phyloP scores from a whole-genome alignment of 106 monocot genomes.

The Dendrobium catenatum region DNA sequence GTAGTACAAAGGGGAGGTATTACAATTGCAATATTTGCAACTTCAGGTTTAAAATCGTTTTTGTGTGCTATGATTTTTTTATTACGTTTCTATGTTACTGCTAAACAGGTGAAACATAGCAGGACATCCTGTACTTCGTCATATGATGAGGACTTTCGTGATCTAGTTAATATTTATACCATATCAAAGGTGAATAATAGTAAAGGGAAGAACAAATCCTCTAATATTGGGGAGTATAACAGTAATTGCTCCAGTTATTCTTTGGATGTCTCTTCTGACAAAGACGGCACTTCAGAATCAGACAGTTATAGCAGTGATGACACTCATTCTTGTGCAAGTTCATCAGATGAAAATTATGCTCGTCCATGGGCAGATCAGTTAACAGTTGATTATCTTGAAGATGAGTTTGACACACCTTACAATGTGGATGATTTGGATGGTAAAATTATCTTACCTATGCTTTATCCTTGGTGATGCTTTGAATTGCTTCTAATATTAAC shows the following conservation, averaged over 20 bases:
- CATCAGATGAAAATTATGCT: conserved; percentile 15
- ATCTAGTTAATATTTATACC: conserved; percentile 58
- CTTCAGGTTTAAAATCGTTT: no score
- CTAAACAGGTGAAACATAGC: conserved; percentile 73
- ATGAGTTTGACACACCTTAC: conserved; percentile 48
- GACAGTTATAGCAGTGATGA: conserved; percentile 14
- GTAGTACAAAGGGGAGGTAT: background rate
- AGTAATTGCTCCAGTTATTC: conserved; percentile 15
- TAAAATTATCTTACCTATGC: conserved; percentile 14
- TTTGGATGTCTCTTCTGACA: conserved; percentile 16
- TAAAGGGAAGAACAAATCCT: conserved; percentile 15
- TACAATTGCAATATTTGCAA: background rate
- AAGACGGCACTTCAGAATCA: conserved; percentile 15
- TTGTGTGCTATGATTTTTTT: background rate
- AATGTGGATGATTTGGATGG: conserved; percentile 80
- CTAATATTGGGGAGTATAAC: conserved; percentile 15
- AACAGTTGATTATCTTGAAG: conserved; percentile 65
- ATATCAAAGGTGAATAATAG: conserved; percentile 9
- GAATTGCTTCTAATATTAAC: background rate
- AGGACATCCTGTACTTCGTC: conserved; percentile 52
- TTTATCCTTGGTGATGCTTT: background rate
- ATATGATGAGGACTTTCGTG: conserved; percentile 61
- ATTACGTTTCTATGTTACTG: background rate
- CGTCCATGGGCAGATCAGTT: conserved; percentile 18
- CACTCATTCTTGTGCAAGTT: conserved; percentile 8